A percentile compares a stretch with the other conserved stretches of the same genome.
phyloP scores from a whole-genome alignment of 208 protist species.

The Trichomonas tenax region DNA sequence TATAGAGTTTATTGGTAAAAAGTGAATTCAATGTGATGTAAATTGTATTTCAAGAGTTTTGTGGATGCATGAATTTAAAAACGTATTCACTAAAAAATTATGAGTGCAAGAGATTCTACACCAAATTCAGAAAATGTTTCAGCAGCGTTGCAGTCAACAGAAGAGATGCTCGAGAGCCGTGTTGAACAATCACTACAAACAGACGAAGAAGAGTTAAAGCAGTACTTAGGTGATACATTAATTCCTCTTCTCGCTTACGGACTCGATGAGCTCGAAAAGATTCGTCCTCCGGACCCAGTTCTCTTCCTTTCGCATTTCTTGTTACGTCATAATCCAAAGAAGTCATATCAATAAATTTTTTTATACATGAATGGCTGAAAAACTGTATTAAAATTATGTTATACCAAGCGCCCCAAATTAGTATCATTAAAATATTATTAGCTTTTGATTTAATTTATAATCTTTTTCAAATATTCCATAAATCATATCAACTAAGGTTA shows the following conservation, averaged over 20 bases:
- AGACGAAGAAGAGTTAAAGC: background rate
- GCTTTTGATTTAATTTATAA: too few species aligned
- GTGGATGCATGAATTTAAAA: too few species aligned
- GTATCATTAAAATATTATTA: too few species aligned
- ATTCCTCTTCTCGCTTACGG: background rate
- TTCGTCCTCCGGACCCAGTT: conserved; percentile 4
- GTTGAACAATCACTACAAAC: background rate
- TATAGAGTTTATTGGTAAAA: too few species aligned
- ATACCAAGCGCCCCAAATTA: too few species aligned
- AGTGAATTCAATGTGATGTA: too few species aligned
- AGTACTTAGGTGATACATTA: background rate
- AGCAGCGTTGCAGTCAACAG: background rate
- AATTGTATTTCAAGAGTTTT: too few species aligned
- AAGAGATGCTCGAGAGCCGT: background rate
- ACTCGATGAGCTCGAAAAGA: background rate
- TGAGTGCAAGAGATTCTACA: background rate
- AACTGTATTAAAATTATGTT: too few species aligned
- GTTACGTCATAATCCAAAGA: background rate
- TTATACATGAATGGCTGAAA: too few species aligned
- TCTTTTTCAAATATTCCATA: too few species aligned
- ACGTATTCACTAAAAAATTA: background rate
- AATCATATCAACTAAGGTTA: too few species aligned
- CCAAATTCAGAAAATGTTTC: background rate
- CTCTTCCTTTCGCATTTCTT: conserved; percentile 8
- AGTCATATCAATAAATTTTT: conserved; percentile 6